phyloP scores from a whole-genome alignment of 1,139 yeast genomes.

The Geotrichum europaeum region DNA sequence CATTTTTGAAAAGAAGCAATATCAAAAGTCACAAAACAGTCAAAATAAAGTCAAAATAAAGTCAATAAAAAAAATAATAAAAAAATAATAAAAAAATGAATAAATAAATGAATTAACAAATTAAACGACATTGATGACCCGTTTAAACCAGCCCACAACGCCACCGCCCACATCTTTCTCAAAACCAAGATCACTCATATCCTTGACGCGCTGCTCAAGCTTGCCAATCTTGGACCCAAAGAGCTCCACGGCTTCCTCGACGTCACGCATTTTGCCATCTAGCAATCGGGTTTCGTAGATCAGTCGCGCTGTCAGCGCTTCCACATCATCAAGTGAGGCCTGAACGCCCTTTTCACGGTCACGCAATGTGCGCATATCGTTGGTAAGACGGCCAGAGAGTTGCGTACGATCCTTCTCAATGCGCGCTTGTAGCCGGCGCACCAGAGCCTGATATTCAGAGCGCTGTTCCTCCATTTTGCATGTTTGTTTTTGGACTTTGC shows the following conservation, averaged over 20 bases:
- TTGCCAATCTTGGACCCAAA: constrained; percentile 42
- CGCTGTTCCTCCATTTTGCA: constrained; percentile 5
- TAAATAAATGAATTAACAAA: not conserved
- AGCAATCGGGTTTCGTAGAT: constrained; percentile 74
- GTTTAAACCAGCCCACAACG: not conserved
- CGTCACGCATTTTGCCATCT: constrained; percentile 67
- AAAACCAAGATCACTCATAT: not conserved
- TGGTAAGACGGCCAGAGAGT: constrained; percentile 28
- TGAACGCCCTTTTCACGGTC: constrained; percentile 38
- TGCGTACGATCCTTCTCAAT: constrained; percentile 32
- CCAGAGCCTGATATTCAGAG: constrained; percentile 5
- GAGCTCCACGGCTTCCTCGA: constrained; percentile 62
- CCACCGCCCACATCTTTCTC: not conserved
- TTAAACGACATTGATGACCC: not conserved
- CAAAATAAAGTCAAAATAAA: not conserved
- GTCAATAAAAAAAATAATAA: not conserved
- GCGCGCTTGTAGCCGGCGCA: constrained; percentile 29
- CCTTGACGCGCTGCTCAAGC: constrained; percentile 31
- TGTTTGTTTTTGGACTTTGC: constrained; percentile 5
- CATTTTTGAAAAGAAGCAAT: not conserved
- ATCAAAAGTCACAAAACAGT: no score
- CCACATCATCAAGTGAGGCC: constrained; percentile 54
- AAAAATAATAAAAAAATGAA: not conserved
- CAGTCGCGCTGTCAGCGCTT: constrained; percentile 66
- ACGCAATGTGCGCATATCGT: constrained; percentile 37